Conservation (phyloP, 2,329 filamentous ascomycete species). For the Tympanopsis confertula region DNA sequence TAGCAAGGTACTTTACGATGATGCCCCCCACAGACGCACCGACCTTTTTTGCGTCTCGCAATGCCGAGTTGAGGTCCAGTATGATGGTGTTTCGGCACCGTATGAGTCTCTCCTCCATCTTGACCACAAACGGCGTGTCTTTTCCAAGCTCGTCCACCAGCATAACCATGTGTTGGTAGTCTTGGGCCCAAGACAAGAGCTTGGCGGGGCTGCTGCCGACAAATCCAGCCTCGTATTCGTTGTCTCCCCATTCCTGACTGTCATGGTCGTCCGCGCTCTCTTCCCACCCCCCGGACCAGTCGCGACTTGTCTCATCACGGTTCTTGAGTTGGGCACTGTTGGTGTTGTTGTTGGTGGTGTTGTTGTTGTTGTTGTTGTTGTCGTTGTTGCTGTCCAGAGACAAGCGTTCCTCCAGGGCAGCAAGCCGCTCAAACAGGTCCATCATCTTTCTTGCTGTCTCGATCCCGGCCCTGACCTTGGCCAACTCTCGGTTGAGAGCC, state of each 20-base stretch:
- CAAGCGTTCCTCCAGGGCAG: constrained; percentile 50
- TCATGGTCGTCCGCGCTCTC: constrained; percentile 16
- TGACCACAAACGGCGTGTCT: constrained; percentile 35
- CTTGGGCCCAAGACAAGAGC: constrained; percentile 29
- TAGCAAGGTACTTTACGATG: constrained; percentile 35
- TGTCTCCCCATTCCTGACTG: constrained; percentile 7
- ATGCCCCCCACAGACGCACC: constrained; percentile 28
- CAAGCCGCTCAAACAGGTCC: constrained; percentile 53
- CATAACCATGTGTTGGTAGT: constrained; percentile 28
- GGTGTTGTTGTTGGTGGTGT: too few species aligned
- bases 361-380: too few species aligned
- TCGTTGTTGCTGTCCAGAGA: constrained; percentile 32
- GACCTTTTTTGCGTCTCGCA: constrained; percentile 18
- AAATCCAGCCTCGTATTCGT: constrained; percentile 13
- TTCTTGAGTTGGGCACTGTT: constrained; percentile 9
- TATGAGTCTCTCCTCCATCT: constrained; percentile 36
- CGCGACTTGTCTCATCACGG: constrained; percentile 27
- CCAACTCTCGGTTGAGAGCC: constrained; percentile 53
- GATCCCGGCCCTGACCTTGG: constrained; percentile 48
- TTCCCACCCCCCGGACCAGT: constrained; percentile 15
- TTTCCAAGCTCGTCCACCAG: constrained; percentile 31
- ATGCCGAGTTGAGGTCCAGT: constrained; percentile 38
- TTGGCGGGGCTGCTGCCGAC: constrained; percentile 34
- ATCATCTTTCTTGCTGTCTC: constrained; percentile 50
- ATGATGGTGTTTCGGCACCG: constrained; percentile 44